Evolutionary conservation across 371 early-diverging fungal species (phyloP), one percentile per base, ranked within the genome.

Genomic region (Parasitella parasitica): DNA sequence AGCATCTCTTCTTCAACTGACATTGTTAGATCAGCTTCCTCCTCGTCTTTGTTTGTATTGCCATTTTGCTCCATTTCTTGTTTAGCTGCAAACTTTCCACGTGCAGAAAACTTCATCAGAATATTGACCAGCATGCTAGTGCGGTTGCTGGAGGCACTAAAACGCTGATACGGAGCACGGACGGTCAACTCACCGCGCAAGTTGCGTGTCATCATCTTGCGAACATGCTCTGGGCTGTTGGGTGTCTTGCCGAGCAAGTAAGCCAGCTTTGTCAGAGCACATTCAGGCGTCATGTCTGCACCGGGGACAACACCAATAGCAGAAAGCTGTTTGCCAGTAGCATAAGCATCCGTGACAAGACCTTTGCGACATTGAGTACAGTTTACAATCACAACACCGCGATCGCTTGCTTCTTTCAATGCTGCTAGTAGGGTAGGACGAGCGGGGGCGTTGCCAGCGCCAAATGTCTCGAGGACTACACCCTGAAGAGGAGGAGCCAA

Each of bases 201-300:
- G 66, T 89, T 95, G 49, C 77, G 80, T 5, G 88, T 83, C 83
- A 97, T 91, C 63, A 94, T 73, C 35, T 81, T 80, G 18, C 97
- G 93, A 52, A 93, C 90, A 55, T 78, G 63, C 13, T 87, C 85
- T 4, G 91, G 87, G 48, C 83, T 59, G 43, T 75, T 57, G n/a
- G 83, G 87, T 3, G 46, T 27, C 43, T 73, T 75, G 20, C 95
- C 94, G 1, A 98, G 80, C 32, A 98, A 73, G 67, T 97, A 98
- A 16, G 94, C 90, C 4, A 98, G 86, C 69, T 98, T 98, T 11
- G 97, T 94, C 12, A 97, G 72, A 0, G 98, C 98, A 65, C 96
- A 96, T 79, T 97, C 98, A 6, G 97, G 91, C 1, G 98, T 97
- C 97, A 97, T 95, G 69, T 97, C 98, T n/a, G 90, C 85, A 15